These are phyloP conservation scores for Quercus alba DNA, from an alignment of 306 rosid species.

Conservation along the genomic window DNA sequence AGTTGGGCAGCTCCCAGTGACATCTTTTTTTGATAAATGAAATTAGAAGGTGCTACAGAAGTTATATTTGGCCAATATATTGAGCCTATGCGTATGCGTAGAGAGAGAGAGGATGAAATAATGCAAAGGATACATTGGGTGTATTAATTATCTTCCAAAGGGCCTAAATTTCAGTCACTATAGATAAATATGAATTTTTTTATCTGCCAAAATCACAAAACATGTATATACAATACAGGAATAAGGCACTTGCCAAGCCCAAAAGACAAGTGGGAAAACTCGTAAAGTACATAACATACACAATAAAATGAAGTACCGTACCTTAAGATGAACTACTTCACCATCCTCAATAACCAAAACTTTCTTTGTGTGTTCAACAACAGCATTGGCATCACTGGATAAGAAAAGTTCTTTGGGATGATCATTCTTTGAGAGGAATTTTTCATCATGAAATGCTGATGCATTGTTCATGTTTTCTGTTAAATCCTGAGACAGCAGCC, in stretches of 20 bases:
- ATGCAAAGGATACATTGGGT: too few species aligned
- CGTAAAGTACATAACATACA: not conserved
- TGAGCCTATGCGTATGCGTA: too few species aligned
- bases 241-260: not conserved
- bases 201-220: too few species aligned
- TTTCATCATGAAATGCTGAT: conserved; percentile 78
- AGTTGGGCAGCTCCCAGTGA: too few species aligned
- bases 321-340: conserved; percentile 98
- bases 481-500: conserved; percentile 55
- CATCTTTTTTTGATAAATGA: too few species aligned
- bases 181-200: too few species aligned
- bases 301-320: conserved; percentile 20
- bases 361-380: conserved; percentile 91
- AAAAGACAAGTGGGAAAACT: not conserved
- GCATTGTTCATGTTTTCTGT: conserved; percentile 56
- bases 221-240: not conserved
- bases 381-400: conserved; percentile 96
- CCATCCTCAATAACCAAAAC: conserved; percentile 94
- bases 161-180: too few species aligned
- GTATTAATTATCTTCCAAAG: too few species aligned
- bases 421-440: conserved; percentile 71
- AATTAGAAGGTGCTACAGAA: too few species aligned
- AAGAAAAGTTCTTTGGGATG: conserved; percentile 84
- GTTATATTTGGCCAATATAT: too few species aligned
- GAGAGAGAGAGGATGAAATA: too few species aligned